Conservation (phyloP, 2,329 filamentous ascomycete genomes). For the Paracamarosporium sp. region DNA sequence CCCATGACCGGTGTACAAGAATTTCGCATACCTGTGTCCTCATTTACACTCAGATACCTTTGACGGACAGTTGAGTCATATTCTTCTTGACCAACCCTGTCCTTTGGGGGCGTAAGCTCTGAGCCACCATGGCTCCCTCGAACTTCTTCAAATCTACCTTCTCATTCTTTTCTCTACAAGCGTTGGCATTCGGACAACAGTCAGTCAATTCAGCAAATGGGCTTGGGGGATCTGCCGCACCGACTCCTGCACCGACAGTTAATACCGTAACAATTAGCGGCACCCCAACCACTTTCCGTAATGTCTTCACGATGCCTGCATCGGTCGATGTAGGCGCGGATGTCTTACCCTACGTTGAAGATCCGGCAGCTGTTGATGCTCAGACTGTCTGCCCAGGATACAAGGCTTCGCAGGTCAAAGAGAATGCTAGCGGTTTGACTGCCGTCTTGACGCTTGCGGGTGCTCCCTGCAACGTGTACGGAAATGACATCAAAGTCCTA, state of each 20-base stretch:
- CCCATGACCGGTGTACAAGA: not conserved
- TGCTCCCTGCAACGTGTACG: conserved; percentile 73
- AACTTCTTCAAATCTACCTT: conserved; percentile 30
- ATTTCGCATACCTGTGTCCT: too few species aligned
- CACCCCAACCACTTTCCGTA: conserved; percentile 37
- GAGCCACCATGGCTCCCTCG: conserved; percentile 33
- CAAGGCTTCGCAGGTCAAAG: conserved; percentile 58
- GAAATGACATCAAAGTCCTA: conserved; percentile 73
- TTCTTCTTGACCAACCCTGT: not conserved
- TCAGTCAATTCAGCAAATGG: conserved; percentile 12
- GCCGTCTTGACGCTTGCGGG: conserved; percentile 62
- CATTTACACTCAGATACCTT: too few species aligned
- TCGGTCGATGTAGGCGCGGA: conserved; percentile 41
- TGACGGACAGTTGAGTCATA: too few species aligned
- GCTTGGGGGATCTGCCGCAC: conserved; percentile 20
- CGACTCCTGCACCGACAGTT: conserved; percentile 25
- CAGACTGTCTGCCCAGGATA: conserved; percentile 70
- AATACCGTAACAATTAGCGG: conserved; percentile 32
- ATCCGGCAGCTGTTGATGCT: conserved; percentile 68
- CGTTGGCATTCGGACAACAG: conserved; percentile 28
- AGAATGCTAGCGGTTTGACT: conserved; percentile 56
- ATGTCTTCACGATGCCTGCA: conserved; percentile 47
- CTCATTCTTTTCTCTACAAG: conserved; percentile 30
- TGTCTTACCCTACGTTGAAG: conserved; percentile 50
- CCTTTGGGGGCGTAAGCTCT: conserved; percentile 6